These are phyloP conservation scores for Ceratocystiopsis brevicomis DNA, from an alignment of 2,329 filamentous ascomycete species.

Conservation along the genomic window DNA sequence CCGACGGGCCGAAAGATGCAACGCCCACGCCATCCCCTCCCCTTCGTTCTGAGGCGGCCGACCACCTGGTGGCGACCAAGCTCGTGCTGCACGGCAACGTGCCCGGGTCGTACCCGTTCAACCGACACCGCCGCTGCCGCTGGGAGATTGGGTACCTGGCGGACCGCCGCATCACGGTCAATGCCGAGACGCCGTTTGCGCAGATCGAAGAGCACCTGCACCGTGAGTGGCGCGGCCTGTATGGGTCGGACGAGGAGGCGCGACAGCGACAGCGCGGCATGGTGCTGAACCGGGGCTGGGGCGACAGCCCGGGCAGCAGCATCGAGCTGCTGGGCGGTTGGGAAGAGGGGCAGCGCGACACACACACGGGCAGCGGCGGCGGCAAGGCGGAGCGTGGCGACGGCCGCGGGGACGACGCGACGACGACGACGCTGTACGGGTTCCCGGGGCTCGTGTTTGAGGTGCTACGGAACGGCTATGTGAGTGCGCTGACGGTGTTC, in stretches of 20 bases:
- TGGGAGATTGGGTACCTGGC: conserved; percentile 55
- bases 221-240: conserved; percentile 49
- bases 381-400: conserved; percentile 21
- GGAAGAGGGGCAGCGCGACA: conserved; percentile 32
- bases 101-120: conserved; percentile 91
- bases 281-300: conserved; percentile 82
- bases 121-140: conserved; percentile 72
- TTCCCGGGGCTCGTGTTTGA: conserved; percentile 93
- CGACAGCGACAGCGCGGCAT: conserved; percentile 47
- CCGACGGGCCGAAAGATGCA: conserved; percentile 24
- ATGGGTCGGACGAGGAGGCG: conserved; percentile 34
- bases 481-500: conserved; percentile 80
- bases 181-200: conserved; percentile 63
- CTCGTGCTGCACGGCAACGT: conserved; percentile 89
- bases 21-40: conserved; percentile 2
- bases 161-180: conserved; percentile 25
- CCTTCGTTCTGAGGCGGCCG: conserved; percentile 21
- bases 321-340: conserved; percentile 70
- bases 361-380: neutral
- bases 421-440: conserved; percentile 69
- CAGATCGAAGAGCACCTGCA: conserved; percentile 51
- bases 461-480: conserved; percentile 77
- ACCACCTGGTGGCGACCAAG: conserved; percentile 71
- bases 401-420: conserved; percentile 35
- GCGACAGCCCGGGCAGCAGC: conserved; percentile 77